These are phyloP conservation scores for Salix suchowensis DNA, from an alignment of 345 rosid species.

Conservation along the genomic window DNA sequence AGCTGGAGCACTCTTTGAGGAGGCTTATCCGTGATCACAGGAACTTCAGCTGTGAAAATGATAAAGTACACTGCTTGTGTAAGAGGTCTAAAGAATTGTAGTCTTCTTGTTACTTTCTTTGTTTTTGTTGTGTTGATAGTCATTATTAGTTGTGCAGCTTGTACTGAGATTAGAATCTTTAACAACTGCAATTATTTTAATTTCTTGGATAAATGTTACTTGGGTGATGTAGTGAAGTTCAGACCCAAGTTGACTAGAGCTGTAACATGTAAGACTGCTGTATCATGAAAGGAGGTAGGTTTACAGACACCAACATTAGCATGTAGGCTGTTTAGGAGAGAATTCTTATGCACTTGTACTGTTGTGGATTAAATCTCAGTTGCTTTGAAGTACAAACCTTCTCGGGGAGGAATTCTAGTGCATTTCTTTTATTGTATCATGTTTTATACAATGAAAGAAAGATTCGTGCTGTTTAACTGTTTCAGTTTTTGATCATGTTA, in stretches of 20 bases:
- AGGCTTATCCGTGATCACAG: conserved; percentile 8
- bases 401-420: neutral
- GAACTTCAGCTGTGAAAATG: conserved; percentile 17
- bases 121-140: conserved; percentile 5
- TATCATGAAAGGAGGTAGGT: conserved; percentile 33
- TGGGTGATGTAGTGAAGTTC: conserved; percentile 30
- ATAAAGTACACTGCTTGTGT: conserved; percentile 20
- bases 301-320: conserved; percentile 24
- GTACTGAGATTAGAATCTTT: conserved; percentile 13
- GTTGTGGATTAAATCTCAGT: conserved; percentile 21
- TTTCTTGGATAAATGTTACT: conserved; percentile 22
- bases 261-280: conserved; percentile 27
- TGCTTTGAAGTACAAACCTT: conserved; percentile 19
- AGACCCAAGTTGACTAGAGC: conserved; percentile 17
- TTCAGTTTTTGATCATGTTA: neutral
- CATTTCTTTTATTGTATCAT: neutral
- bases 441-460: conserved; percentile 5
- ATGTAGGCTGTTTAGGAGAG: conserved; percentile 29
- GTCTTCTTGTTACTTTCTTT: conserved; percentile 11
- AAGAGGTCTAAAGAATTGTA: conserved; percentile 18
- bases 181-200: conserved; percentile 15
- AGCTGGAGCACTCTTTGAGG: conserved; percentile 13
- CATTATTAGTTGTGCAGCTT: conserved; percentile 22
- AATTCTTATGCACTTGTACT: conserved; percentile 36
- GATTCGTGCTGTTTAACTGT: neutral